Conservation (phyloP, 225 moss, liverwort and hornwort genomes). For the Bryoerythrophyllum caledonicum region DNA sequence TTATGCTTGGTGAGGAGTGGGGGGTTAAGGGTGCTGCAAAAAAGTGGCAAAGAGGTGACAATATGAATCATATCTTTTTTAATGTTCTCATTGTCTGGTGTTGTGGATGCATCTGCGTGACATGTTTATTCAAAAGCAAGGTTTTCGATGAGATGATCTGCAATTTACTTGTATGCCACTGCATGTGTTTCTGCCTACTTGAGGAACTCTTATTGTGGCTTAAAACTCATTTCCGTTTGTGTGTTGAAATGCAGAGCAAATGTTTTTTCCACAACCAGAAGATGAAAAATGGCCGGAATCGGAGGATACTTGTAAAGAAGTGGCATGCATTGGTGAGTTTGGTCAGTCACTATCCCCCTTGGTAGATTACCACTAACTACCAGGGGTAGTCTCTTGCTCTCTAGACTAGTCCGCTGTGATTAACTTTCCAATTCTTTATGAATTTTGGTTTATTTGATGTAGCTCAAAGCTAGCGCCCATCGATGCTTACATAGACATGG, state of each 20-base stretch:
- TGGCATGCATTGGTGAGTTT: conserved; percentile 53
- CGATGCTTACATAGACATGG: conserved; percentile 64
- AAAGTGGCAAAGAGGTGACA: conserved; percentile 66
- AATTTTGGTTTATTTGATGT: conserved; percentile 56
- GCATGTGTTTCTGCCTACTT: background rate
- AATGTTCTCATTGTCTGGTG: no score
- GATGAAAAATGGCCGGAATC: conserved; percentile 59
- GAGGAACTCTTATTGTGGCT: no score
- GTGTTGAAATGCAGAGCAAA: conserved; percentile 40
- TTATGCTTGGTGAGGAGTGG: conserved; percentile 68
- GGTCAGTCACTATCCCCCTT: no score
- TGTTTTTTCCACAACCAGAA: conserved; percentile 33
- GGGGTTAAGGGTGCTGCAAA: conserved; percentile 72
- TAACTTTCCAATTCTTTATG: conserved; percentile 64
- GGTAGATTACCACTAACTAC: conserved; percentile 14
- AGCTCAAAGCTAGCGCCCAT: conserved; percentile 65
- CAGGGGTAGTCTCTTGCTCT: no score
- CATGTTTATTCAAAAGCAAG: no score
- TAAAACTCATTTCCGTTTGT: no score
- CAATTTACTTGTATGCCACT: conserved; percentile 12
- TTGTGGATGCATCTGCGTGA: no score
- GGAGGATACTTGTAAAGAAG: conserved; percentile 51
- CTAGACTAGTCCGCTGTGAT: background rate
- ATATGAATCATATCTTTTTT: background rate
- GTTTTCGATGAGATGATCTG: no score